Percentiles rank a stretch among this genome's conserved stretches.
These are phyloP conservation scores for Magnolia officinalis DNA, from an alignment of 164 flowering plant genomes.

Conservation along the genomic window DNA sequence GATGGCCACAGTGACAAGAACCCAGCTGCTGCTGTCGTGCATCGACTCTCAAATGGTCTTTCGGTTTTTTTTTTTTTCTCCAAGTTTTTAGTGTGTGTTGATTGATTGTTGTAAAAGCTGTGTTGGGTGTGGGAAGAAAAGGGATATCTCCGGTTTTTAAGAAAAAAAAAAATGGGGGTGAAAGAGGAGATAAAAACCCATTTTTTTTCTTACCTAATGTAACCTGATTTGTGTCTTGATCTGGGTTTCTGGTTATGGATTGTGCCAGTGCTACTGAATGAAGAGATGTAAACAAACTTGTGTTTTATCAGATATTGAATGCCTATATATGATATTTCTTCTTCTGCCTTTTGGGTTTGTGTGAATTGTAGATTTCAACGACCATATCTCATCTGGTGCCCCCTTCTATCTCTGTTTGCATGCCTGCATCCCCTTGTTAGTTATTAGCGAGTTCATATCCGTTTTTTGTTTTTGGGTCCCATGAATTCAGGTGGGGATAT, in stretches of 20 bases:
- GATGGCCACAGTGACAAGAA: background rate
- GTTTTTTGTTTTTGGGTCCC: background rate
- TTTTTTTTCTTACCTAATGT: background rate
- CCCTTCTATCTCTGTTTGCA: background rate
- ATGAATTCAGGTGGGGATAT: background rate
- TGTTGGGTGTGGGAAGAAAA: slow-evolving; percentile 10
- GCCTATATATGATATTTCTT: slow-evolving; percentile 6
- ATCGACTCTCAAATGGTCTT: background rate
- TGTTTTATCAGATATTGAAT: slow-evolving; percentile 7
- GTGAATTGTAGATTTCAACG: slow-evolving; percentile 7
- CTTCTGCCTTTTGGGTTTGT: background rate
- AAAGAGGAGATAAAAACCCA: background rate
- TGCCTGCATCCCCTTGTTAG: background rate
- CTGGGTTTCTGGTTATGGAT: slow-evolving; percentile 4
- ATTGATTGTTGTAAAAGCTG: slow-evolving; percentile 8
- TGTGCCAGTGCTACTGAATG: slow-evolving; percentile 7
- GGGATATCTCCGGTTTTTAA: background rate
- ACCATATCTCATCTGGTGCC: background rate
- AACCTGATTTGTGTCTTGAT: slow-evolving; percentile 3
- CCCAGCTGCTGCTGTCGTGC: background rate
- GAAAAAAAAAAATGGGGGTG: background rate
- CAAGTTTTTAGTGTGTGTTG: slow-evolving; percentile 4
- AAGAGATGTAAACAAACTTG: slow-evolving; percentile 8
- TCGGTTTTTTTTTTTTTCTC: background rate
- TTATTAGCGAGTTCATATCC: background rate